A percentile compares a stretch with the other conserved stretches of the same genome.
These are phyloP conservation scores for Penicillium pancosmium DNA, from an alignment of 495 filamentous ascomycete genomes.

Conservation along the genomic window DNA sequence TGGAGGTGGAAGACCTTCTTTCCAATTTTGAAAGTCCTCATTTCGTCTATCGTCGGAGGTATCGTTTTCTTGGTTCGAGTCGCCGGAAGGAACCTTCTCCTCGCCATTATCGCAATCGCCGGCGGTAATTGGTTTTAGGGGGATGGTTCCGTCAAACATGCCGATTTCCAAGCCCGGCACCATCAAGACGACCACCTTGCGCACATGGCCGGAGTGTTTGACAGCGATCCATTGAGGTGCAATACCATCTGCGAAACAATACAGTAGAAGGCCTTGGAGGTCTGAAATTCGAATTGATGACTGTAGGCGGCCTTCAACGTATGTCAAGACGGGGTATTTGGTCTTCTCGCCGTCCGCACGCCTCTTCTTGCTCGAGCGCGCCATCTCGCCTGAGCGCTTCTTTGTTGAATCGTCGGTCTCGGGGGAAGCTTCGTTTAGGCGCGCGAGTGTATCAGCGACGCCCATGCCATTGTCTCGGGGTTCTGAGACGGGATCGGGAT, in stretches of 20 bases:
- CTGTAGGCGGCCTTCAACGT: constrained; percentile 70
- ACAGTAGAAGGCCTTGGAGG: constrained; percentile 81
- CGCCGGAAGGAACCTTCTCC: constrained; percentile 11
- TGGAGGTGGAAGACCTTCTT: constrained; percentile 44
- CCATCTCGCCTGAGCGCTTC: constrained; percentile 28
- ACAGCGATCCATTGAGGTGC: constrained; percentile 88
- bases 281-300: constrained; percentile 75
- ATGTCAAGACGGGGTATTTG: constrained; percentile 75
- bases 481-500: constrained; percentile 27
- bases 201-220: constrained; percentile 71
- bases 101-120: not conserved
- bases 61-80: constrained; percentile 21
- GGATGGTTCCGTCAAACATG: constrained; percentile 78
- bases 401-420: constrained; percentile 10
- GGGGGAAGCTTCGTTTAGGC: constrained; percentile 28
- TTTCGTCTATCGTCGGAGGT: constrained; percentile 26
- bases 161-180: constrained; percentile 86
- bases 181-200: constrained; percentile 90
- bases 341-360: constrained; percentile 58
- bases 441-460: constrained; percentile 36
- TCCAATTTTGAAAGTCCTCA: constrained; percentile 46
- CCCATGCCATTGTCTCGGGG: constrained; percentile 27
- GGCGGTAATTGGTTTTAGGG: constrained; percentile 38
- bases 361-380: constrained; percentile 27
- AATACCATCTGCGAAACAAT: constrained; percentile 81